Evolutionary conservation across 345 rosid species (phyloP), one percentile per base, ranked within the genome.

Genomic region (Gossypioides kirkii): DNA sequence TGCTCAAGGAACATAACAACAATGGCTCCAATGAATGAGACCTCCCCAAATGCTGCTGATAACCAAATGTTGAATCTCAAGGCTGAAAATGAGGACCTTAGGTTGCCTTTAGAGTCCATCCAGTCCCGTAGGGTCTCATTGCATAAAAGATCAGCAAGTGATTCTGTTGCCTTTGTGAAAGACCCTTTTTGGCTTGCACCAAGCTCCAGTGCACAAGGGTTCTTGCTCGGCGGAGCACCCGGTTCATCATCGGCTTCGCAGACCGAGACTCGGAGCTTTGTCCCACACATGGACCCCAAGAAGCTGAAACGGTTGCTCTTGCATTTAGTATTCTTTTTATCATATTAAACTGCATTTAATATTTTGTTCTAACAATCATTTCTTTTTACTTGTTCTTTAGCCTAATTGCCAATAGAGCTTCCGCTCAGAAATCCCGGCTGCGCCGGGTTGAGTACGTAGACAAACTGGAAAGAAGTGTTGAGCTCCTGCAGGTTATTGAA

Each of bases 391-490:
- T 45, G 20, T 45, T 7, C 2, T 46, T 6, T 45, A 65, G 70
- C 46, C 38, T 23, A 55, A 36, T 66, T 46, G 54, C 20, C 2
- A 66, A 66, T 20, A 66, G 20, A 66, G 70, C 16, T 66, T 46
- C 70, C 14, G 69, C 50, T 64, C 69, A 41, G 8, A 64, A 42
- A 64, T 64, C 69, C 9, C 25, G 69, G 28, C 6, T 45, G 54
- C 12, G 20, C n/a, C n/a, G 22, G 69, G 18, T 4, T 3, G 18
- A 52, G 46, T 66, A 66, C 20, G 6, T 66, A 2, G 70, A 66
- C 46, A 46, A 66, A 45, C 41, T 66, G 12, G 4, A 66, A 45
- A 22, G 1, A 7, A 38, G 13, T 2, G 25, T 13, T 2, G 3
- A 11, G 3, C 13, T 16, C 2, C 7, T 18, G 5, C 6, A 66